Percentiles rank a stretch among this genome's conserved stretches.
These are phyloP conservation scores for Wickerhamomyces chambardii DNA, from an alignment of 805 yeast species.

Conservation along the genomic window DNA sequence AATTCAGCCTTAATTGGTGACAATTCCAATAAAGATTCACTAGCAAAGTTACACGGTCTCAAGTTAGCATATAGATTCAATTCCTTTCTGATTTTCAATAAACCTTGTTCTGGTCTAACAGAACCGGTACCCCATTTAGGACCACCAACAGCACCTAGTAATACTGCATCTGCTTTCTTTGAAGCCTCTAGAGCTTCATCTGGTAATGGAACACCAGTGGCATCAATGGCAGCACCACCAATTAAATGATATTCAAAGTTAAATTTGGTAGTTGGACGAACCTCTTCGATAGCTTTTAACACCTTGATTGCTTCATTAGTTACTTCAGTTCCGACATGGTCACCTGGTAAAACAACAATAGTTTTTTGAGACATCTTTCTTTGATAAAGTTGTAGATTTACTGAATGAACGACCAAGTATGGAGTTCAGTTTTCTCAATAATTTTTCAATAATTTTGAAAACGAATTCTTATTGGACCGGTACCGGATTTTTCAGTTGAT, in stretches of 20 bases:
- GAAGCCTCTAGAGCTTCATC: slow-evolving; percentile 79
- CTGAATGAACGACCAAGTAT: no score
- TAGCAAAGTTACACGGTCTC: slow-evolving; percentile 92
- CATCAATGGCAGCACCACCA: slow-evolving; percentile 98
- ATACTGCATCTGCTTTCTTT: slow-evolving; percentile 86
- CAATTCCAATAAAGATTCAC: slow-evolving; percentile 73
- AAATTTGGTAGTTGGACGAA: slow-evolving; percentile 48
- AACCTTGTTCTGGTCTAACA: slow-evolving; percentile 97
- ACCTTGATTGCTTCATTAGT: slow-evolving; percentile 90
- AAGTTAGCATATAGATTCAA: slow-evolving; percentile 90
- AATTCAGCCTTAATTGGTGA: slow-evolving; percentile 83
- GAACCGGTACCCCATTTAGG: slow-evolving; percentile 98
- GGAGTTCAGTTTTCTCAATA: no score
- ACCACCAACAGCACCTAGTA: slow-evolving; percentile 97
- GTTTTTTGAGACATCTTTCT: slow-evolving; percentile 33
- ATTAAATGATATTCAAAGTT: slow-evolving; percentile 78
- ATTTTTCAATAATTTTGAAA: no score
- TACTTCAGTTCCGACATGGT: slow-evolving; percentile 92
- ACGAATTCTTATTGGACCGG: no score
- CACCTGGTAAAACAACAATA: slow-evolving; percentile 89
- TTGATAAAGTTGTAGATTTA: no score
- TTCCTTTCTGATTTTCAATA: slow-evolving; percentile 89
- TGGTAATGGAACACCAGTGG: slow-evolving; percentile 87
- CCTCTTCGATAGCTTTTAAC: slow-evolving; percentile 64
- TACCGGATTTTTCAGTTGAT: no score